A percentile compares a stretch with the other conserved stretches of the same genome.
phyloP scores from a whole-genome alignment of 768 basidiomycete species.

The Dendrothele bispora region DNA sequence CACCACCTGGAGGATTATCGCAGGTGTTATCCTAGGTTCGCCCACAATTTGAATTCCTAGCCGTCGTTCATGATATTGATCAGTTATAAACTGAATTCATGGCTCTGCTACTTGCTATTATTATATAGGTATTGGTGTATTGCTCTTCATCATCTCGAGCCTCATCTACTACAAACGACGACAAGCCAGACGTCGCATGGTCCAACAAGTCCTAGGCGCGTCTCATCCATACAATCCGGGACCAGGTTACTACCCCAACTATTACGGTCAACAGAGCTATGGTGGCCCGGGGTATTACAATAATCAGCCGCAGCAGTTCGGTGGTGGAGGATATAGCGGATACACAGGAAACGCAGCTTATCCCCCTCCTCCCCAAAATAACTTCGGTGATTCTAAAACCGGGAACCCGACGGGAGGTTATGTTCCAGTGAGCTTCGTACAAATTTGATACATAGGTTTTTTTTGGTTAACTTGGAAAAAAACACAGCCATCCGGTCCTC shows the following conservation, averaged over 20 bases:
- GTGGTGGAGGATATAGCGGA: background rate
- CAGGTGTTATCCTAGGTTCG: no score
- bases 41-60: no score
- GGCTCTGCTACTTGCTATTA: background rate
- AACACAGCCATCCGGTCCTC: background rate
- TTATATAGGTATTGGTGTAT: background rate
- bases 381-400: background rate
- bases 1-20: background rate
- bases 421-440: background rate
- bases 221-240: background rate
- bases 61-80: background rate
- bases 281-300: no score
- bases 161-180: background rate
- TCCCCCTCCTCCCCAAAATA: background rate
- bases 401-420: background rate
- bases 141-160: background rate
- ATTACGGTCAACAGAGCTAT: no score
- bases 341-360: background rate
- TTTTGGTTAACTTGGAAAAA: background rate
- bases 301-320: background rate
- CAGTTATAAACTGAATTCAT: background rate
- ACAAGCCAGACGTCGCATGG: background rate
- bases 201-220: background rate
- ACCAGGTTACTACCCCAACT: background rate
- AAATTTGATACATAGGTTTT: background rate